These are phyloP conservation scores for Microcera coccophila DNA, from an alignment of 2,329 filamentous ascomycete genomes.

Conservation along the genomic window DNA sequence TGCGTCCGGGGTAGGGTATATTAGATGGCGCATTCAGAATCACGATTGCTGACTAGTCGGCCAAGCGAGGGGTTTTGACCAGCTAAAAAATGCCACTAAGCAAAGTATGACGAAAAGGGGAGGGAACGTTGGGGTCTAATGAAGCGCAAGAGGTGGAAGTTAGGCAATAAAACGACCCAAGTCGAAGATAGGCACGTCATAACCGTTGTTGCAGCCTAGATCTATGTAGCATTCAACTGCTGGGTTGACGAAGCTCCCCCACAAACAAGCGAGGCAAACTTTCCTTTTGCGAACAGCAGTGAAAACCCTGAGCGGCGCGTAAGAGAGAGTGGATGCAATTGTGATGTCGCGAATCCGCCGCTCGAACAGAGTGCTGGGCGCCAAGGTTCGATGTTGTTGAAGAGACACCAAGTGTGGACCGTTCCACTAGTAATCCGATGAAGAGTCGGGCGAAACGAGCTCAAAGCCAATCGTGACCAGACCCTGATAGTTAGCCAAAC, in stretches of 20 bases:
- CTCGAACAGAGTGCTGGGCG: background rate
- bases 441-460: too few relatives aligned
- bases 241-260: conserved; percentile 18
- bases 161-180: conserved; percentile 13
- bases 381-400: background rate
- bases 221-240: conserved; percentile 23
- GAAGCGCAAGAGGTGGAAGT: conserved; percentile 13
- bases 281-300: background rate
- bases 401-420: too few relatives aligned
- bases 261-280: conserved; percentile 8
- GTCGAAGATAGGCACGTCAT: conserved; percentile 26
- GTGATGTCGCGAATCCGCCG: background rate
- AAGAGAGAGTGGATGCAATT: background rate
- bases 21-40: conserved; percentile 25
- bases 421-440: too few relatives aligned
- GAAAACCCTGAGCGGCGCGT: background rate
- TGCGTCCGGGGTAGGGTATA: conserved; percentile 30
- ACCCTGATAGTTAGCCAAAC: too few relatives aligned
- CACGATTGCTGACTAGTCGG: conserved; percentile 19
- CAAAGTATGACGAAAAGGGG: conserved; percentile 19
- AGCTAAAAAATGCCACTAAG: conserved; percentile 24
- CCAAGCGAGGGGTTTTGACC: conserved; percentile 25
- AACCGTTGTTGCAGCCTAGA: conserved; percentile 15
- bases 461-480: too few relatives aligned
- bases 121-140: conserved; percentile 19